Evolutionary conservation across 495 filamentous ascomycete genomes (phyloP).

Genomic region (Aspergillus carlsbadensis): DNA sequence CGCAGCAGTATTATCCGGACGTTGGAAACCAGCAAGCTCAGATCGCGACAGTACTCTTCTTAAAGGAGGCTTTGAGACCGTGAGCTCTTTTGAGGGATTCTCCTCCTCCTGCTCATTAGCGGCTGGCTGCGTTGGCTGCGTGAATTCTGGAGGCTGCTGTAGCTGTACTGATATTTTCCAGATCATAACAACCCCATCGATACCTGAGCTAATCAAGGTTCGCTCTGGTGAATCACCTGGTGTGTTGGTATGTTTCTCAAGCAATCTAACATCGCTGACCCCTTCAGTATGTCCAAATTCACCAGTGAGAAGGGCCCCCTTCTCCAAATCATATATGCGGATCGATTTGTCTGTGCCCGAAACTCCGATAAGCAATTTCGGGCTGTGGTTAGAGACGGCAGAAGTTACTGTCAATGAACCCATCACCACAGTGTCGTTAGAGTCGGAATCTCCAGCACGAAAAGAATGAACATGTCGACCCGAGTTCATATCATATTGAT

Average conservation of each 20-base stretch:
- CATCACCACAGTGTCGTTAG: slow-evolving; percentile 78
- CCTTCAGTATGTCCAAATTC: slow-evolving; percentile 95
- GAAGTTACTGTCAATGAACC: slow-evolving; percentile 63
- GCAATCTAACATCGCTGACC: slow-evolving; percentile 75
- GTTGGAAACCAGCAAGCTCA: slow-evolving; percentile 75
- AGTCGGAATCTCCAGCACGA: slow-evolving; percentile 74
- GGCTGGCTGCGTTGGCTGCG: slow-evolving; percentile 13
- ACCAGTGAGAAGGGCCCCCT: slow-evolving; percentile 72
- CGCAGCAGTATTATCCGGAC: slow-evolving; percentile 42
- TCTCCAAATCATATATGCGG: slow-evolving; percentile 76
- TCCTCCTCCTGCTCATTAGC: slow-evolving; percentile 35
- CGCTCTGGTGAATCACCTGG: slow-evolving; percentile 40
- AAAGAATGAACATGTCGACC: slow-evolving; percentile 73
- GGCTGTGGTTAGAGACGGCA: slow-evolving; percentile 35
- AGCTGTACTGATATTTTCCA: slow-evolving; percentile 61
- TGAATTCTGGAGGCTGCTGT: slow-evolving; percentile 32
- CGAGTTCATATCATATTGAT: slow-evolving; percentile 68
- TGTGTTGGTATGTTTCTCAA: slow-evolving; percentile 50
- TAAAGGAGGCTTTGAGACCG: slow-evolving; percentile 63
- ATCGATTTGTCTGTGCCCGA: slow-evolving; percentile 96
- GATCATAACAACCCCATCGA: slow-evolving; percentile 84
- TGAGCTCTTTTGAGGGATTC: slow-evolving; percentile 49
- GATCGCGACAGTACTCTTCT: slow-evolving; percentile 72
- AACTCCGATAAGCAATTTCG: slow-evolving; percentile 69
- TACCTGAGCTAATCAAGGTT: slow-evolving; percentile 70